phyloP scores from a whole-genome alignment of 257 asterid species.

The Oldenlandia corymbosa region DNA sequence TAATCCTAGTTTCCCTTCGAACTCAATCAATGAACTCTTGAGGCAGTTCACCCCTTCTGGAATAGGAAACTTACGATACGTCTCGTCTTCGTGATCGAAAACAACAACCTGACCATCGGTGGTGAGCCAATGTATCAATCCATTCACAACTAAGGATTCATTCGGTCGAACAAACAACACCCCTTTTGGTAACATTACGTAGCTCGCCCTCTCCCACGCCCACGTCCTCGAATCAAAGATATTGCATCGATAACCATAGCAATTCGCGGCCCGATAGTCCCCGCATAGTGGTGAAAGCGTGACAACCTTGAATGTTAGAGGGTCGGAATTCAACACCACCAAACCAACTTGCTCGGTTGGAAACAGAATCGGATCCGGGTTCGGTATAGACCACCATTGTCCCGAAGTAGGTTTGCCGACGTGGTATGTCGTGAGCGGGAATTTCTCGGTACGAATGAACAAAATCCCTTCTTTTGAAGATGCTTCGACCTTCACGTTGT shows the following conservation, averaged over 20 bases:
- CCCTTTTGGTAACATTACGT: neutral
- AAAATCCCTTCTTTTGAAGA: slow-evolving; percentile 24
- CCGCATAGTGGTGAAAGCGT: too few relatives aligned
- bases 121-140: slow-evolving; percentile 12
- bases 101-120: slow-evolving; percentile 2
- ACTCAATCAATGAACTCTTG: neutral
- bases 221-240: slow-evolving; percentile 22
- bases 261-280: neutral
- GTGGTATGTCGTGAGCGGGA: neutral
- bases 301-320: slow-evolving; percentile 24
- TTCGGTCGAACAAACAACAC: neutral
- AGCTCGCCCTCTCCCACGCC: slow-evolving; percentile 17
- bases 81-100: neutral
- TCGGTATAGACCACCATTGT: slow-evolving; percentile 26
- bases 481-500: slow-evolving; percentile 16
- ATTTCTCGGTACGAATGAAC: neutral
- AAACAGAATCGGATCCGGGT: slow-evolving; percentile 9
- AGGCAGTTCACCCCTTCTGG: neutral
- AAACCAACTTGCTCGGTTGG: neutral
- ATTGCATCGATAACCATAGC: slow-evolving; percentile 4
- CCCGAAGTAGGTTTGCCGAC: slow-evolving; percentile 24
- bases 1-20: neutral
- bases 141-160: neutral
- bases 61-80: neutral
- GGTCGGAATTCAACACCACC: slow-evolving; percentile 8